phyloP scores from a whole-genome alignment of 31 red algal genomes.

The Bonnemaisonia californica region DNA sequence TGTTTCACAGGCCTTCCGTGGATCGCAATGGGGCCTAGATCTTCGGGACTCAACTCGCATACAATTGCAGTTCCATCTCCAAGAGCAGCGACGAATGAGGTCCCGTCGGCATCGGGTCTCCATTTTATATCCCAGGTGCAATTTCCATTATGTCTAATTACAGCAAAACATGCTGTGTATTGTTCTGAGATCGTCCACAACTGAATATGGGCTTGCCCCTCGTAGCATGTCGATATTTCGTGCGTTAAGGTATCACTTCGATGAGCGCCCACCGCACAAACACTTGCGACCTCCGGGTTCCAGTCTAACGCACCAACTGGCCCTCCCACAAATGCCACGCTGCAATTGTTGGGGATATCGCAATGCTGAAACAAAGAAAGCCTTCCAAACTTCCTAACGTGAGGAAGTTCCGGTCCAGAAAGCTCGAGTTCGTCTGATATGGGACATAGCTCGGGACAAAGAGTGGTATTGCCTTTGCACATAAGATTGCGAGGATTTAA shows the following conservation, averaged over 20 bases:
- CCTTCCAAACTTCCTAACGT: background rate
- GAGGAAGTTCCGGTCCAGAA: background rate
- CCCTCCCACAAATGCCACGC: conserved; percentile 53
- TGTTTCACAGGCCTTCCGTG: background rate
- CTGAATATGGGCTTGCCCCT: conserved; percentile 57
- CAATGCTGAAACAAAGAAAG: background rate
- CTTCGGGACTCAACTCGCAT: conserved; percentile 6
- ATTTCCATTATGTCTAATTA: conserved; percentile 62
- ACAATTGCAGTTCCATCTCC: conserved; percentile 59
- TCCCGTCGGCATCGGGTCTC: conserved; percentile 23
- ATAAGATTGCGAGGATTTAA: no score
- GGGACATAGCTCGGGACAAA: background rate
- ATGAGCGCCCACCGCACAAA: conserved; percentile 57
- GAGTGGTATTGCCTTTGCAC: no score
- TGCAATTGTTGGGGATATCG: background rate
- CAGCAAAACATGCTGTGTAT: conserved; percentile 25
- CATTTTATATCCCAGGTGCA: conserved; percentile 77
- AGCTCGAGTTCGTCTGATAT: background rate
- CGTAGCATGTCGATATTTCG: conserved; percentile 44
- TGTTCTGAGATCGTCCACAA: conserved; percentile 34
- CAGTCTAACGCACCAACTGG: conserved; percentile 44
- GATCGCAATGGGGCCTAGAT: background rate
- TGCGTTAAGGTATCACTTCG: conserved; percentile 41
- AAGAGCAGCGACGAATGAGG: conserved; percentile 59
- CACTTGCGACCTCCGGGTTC: conserved; percentile 30